Evolutionary conservation across 2,329 filamentous ascomycete species (phyloP).

Genomic region (Colletotrichum cordylinicola): DNA sequence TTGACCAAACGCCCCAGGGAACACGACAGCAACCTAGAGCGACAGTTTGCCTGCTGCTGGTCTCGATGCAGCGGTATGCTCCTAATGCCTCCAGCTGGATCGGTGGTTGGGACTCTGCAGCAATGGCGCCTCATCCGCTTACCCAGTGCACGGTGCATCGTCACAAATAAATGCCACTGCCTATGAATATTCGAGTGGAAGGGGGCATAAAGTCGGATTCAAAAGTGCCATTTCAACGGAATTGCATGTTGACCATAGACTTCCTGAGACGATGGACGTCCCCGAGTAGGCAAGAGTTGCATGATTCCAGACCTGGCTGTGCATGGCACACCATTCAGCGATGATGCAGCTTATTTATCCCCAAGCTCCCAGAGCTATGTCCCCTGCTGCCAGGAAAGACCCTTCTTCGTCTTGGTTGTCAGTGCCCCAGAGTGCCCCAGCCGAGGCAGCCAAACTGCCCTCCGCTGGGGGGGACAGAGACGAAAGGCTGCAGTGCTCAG

Average conservation of each 20-base stretch:
- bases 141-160: neutral
- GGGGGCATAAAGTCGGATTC: neutral
- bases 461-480: neutral
- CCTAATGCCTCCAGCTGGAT: neutral
- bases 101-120: neutral
- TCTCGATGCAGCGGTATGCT: neutral
- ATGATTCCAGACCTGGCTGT: neutral
- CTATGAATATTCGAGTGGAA: neutral
- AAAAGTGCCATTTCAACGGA: neutral
- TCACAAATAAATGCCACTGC: neutral
- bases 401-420: neutral
- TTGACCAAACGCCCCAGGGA: neutral
- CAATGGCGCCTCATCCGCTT: neutral
- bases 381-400: neutral
- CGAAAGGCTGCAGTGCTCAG: neutral
- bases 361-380: constrained; percentile 17
- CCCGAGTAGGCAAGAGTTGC: neutral
- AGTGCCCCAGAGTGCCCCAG: neutral
- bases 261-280: neutral
- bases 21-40: neutral
- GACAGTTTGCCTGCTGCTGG: neutral
- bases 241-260: neutral
- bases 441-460: neutral
- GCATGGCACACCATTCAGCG: neutral
- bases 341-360: neutral